phyloP scores from a whole-genome alignment of 2,329 filamentous ascomycete species.

The Piedraia hortae region DNA sequence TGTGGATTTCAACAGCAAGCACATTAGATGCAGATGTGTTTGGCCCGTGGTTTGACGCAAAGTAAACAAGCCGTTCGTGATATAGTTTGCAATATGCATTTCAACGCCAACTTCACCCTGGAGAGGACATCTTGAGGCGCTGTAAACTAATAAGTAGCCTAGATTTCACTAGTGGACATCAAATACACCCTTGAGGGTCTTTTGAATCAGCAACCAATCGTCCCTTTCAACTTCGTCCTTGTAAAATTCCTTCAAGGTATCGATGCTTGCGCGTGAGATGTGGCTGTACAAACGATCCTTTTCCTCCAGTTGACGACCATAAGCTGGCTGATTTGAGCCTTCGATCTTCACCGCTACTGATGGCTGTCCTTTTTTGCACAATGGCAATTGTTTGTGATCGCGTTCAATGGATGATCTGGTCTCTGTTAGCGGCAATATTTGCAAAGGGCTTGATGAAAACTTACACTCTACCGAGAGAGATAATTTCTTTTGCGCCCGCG shows the following conservation, averaged over 20 bases:
- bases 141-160: too few species aligned
- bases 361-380: conserved; percentile 92
- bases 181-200: conserved; percentile 67
- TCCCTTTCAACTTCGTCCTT: conserved; percentile 64
- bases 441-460: conserved; percentile 22
- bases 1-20: too few species aligned
- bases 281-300: conserved; percentile 64
- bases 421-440: conserved; percentile 1
- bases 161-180: conserved; percentile 33
- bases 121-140: too few species aligned
- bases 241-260: conserved; percentile 91
- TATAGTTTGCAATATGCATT: too few species aligned
- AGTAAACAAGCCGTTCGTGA: too few species aligned
- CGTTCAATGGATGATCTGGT: conserved; percentile 65
- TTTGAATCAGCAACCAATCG: conserved; percentile 84
- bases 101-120: too few species aligned
- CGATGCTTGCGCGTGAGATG: conserved; percentile 69
- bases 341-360: conserved; percentile 96
- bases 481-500: conserved; percentile 58
- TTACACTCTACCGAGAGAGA: conserved; percentile 78
- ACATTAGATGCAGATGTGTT: too few species aligned
- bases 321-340: conserved; percentile 70
- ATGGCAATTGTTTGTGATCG: conserved; percentile 77
- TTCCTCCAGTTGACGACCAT: conserved; percentile 71
- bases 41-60: too few species aligned